Conservation (phyloP, 495 filamentous ascomycete species). For the Geoglossum glabrum region DNA sequence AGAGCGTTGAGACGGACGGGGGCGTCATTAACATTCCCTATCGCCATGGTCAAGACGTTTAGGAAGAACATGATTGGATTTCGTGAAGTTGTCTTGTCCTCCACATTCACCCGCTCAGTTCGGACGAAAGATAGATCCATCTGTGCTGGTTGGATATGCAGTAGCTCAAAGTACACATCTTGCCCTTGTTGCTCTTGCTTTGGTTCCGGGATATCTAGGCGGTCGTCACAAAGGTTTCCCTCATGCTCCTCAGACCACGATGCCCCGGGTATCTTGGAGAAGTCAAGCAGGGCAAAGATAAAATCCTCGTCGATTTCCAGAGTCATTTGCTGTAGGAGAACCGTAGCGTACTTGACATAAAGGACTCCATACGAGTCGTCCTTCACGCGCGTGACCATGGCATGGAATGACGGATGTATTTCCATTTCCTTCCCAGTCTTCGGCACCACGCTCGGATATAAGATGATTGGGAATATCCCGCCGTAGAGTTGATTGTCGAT, state of each 20-base stretch:
- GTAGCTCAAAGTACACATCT: constrained; percentile 92
- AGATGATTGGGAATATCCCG: constrained; percentile 89
- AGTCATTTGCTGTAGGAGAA: constrained; percentile 94
- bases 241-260: constrained; percentile 69
- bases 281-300: constrained; percentile 86
- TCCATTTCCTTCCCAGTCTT: constrained; percentile 97
- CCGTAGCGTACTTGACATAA: constrained; percentile 93
- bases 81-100: constrained; percentile 72
- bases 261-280: constrained; percentile 85
- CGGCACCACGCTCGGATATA: constrained; percentile 96
- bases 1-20: constrained; percentile 81
- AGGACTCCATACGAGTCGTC: constrained; percentile 95
- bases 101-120: constrained; percentile 87
- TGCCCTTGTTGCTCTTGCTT: constrained; percentile 61
- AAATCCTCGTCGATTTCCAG: constrained; percentile 96
- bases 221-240: constrained; percentile 74
- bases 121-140: constrained; percentile 92
- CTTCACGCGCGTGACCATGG: constrained; percentile 82
- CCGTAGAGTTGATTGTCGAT: constrained; percentile 98
- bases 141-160: constrained; percentile 96
- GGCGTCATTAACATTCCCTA: constrained; percentile 96
- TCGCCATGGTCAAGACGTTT: constrained; percentile 96
- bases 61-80: constrained; percentile 97
- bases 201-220: constrained; percentile 80
- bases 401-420: constrained; percentile 81